A percentile compares a stretch with the other conserved stretches of the same genome.
phyloP scores from a whole-genome alignment of 176 grass and related monocot genomes.

The Triticum urartu region DNA sequence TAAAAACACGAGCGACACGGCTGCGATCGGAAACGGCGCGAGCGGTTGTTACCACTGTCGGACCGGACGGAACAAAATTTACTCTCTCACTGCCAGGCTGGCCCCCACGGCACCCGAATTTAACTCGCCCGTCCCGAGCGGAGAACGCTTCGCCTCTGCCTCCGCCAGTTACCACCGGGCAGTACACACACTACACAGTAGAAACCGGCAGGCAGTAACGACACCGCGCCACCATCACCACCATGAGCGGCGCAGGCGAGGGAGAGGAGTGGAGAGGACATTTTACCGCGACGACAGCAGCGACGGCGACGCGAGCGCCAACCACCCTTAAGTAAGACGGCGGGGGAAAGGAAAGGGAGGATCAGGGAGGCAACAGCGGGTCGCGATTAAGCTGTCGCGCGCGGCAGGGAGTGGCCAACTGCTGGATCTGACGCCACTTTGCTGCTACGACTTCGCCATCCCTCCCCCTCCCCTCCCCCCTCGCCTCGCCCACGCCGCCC shows the following conservation, averaged over 20 bases:
- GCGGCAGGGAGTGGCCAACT: constrained; percentile 9
- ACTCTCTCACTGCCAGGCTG: not conserved
- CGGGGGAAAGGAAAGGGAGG: too few species aligned
- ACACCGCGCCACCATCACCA: constrained; percentile 19
- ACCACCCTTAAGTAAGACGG: constrained; percentile 47
- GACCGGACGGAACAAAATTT: not conserved
- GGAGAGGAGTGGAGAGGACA: not conserved
- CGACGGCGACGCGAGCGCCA: constrained; percentile 23
- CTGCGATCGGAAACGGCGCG: not conserved
- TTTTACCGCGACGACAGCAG: constrained; percentile 24
- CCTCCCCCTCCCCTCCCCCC: not conserved
- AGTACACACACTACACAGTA: constrained; percentile 18
- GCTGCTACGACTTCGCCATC: constrained; percentile 31
- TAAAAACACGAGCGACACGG: not conserved
- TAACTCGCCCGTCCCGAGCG: not conserved
- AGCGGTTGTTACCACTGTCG: not conserved
- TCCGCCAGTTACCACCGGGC: constrained; percentile 4
- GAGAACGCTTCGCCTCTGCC: not conserved
- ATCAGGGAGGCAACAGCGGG: constrained; percentile 14
- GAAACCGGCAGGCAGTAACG: constrained; percentile 27
- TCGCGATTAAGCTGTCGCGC: constrained; percentile 41
- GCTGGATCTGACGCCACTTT: constrained; percentile 59
- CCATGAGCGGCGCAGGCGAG: not conserved
- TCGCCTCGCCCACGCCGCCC: constrained; percentile 13
- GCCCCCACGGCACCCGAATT: not conserved